phyloP scores from a whole-genome alignment of 2,329 filamentous ascomycete genomes.

The Penicillium sp. region DNA sequence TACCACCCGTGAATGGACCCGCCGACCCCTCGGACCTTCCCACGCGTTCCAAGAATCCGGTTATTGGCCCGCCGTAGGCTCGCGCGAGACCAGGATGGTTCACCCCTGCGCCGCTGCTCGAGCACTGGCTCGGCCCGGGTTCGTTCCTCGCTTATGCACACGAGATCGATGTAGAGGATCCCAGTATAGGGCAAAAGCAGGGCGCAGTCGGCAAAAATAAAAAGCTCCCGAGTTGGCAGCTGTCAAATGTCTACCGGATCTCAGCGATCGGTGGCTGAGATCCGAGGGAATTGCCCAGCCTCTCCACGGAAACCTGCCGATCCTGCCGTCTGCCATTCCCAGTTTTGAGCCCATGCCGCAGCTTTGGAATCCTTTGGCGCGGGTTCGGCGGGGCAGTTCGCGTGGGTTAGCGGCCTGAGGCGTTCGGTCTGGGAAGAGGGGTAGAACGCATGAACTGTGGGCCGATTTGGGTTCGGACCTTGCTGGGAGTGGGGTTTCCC shows the following conservation, averaged over 20 bases:
- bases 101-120: neutral
- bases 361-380: neutral
- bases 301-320: neutral
- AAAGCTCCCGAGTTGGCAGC: neutral
- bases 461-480: neutral
- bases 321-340: no score
- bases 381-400: neutral
- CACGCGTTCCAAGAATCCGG: neutral
- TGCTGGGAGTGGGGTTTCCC: neutral
- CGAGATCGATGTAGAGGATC: no score
- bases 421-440: neutral
- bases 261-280: neutral
- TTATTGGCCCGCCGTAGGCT: neutral
- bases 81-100: neutral
- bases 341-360: neutral
- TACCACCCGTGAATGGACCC: neutral
- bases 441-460: neutral
- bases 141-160: neutral
- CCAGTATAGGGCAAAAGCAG: no score
- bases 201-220: neutral
- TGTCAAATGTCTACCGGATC: neutral
- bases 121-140: neutral
- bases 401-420: neutral
- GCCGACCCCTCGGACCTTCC: neutral
- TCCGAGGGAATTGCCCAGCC: neutral